These are phyloP conservation scores for Fusarium subglutinans DNA, from an alignment of 2,329 filamentous ascomycete species.

Conservation along the genomic window DNA sequence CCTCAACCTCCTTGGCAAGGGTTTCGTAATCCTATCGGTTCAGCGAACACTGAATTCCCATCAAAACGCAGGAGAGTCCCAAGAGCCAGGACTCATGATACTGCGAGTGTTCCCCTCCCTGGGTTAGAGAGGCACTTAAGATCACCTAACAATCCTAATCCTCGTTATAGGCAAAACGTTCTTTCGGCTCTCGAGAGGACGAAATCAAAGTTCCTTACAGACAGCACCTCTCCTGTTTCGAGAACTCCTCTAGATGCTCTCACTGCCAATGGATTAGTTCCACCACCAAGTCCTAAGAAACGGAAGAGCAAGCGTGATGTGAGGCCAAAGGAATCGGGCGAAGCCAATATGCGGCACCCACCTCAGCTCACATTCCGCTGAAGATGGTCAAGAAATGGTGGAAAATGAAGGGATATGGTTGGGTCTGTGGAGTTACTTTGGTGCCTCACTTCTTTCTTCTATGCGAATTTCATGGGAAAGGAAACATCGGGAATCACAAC, in stretches of 20 bases:
- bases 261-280: background rate
- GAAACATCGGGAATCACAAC: background rate
- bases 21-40: slow-evolving; percentile 14
- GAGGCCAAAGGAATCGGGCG: background rate
- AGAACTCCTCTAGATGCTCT: background rate
- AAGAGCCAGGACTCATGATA: slow-evolving; percentile 24
- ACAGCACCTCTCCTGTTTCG: slow-evolving; percentile 7
- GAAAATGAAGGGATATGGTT: background rate
- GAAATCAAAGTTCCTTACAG: slow-evolving; percentile 43
- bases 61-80: slow-evolving; percentile 27
- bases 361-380: slow-evolving; percentile 3
- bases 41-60: background rate
- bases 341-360: background rate
- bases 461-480: slow-evolving; percentile 1
- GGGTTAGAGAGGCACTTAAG: slow-evolving; percentile 37
- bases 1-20: slow-evolving; percentile 15
- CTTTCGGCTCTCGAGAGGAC: slow-evolving; percentile 43
- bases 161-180: slow-evolving; percentile 38
- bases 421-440: background rate
- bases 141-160: slow-evolving; percentile 12
- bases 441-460: background rate
- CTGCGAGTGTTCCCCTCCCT: slow-evolving; percentile 36
- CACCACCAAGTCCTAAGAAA: slow-evolving; percentile 9
- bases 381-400: background rate
- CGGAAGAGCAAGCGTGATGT: slow-evolving; percentile 2